These are phyloP conservation scores for Plantago elongata DNA, from an alignment of 257 asterid species.

Conservation along the genomic window DNA sequence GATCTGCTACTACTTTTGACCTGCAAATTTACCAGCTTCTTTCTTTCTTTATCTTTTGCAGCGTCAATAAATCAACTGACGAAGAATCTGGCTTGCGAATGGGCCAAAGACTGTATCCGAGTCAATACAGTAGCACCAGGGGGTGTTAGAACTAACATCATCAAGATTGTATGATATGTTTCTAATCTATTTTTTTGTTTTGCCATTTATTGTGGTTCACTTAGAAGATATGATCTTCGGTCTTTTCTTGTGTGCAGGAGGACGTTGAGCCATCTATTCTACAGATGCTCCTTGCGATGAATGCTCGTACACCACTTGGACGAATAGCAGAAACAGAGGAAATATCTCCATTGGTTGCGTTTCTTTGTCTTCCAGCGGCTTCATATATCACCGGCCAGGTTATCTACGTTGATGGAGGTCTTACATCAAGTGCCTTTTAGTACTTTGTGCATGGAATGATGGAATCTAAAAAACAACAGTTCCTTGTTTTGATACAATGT, in stretches of 20 bases:
- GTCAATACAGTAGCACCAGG: slow-evolving; percentile 57
- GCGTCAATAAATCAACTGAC: slow-evolving; percentile 69
- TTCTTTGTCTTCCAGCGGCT: slow-evolving; percentile 68
- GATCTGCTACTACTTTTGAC: too few relatives aligned
- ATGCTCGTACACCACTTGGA: slow-evolving; percentile 41
- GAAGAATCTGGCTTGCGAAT: slow-evolving; percentile 58
- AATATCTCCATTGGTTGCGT: slow-evolving; percentile 55
- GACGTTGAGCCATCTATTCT: slow-evolving; percentile 37
- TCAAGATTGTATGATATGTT: slow-evolving; percentile 33
- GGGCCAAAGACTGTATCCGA: slow-evolving; percentile 62
- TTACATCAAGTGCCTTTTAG: slow-evolving; percentile 40
- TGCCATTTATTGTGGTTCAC: background rate
- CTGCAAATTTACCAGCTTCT: background rate
- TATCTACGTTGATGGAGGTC: slow-evolving; percentile 63
- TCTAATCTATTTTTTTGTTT: background rate
- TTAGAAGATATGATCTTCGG: too few relatives aligned
- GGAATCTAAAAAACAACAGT: too few relatives aligned
- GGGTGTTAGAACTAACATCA: slow-evolving; percentile 43
- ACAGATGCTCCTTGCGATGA: slow-evolving; percentile 22
- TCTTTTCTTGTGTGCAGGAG: slow-evolving; percentile 29
- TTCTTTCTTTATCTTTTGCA: slow-evolving; percentile 12
- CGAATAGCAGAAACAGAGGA: slow-evolving; percentile 59
- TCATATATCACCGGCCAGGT: slow-evolving; percentile 62
- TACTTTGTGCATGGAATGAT: too few relatives aligned
- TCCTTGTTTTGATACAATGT: too few relatives aligned